Base-by-base conservation (phyloP, 805 yeast genomes). In the Metschnikowia lachancei region DNA sequence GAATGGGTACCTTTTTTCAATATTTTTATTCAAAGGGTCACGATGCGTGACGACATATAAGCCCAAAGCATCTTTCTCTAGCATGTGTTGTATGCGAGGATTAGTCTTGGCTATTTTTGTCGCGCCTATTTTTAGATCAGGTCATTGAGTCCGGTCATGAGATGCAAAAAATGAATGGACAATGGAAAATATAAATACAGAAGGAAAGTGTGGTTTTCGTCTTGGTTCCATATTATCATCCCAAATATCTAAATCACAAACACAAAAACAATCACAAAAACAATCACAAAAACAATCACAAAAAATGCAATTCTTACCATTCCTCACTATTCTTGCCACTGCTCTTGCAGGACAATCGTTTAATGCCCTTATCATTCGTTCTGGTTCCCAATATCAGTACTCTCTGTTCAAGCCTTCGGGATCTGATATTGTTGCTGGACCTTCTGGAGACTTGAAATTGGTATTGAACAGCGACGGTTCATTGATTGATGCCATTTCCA, bases 311-410 rank as follows among this genome's bases (percentile, higher is more conserved):
- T 26, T 28, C 41, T 33, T 61, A 26, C 54, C 62, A 8, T 44
- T 57, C 33, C 46, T 59, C 39, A 45, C 62, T 30, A 31, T 62
- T 19, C 51, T 56, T 44, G 54, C 65, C 46, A 45, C 60, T 32
- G 66, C 64, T 26, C 43, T 57, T 22, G 63, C 67, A 16, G 62
- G 59, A 10, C 52, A 50, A 41, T 43, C 54, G 16, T 53, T 63
- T 45, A 39, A 49, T 20, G 50, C 59, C 14, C 41, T 60, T 26
- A 47, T 58, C 29, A 59, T 63, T 30, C 56, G 58, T 36, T 63
- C 67, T 8, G 68, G 65, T 10, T 53, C 65, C 9, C 43, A 36
- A 8, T 59, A 53, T 56, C 68, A 64, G 33, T 62, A 58, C 51
- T 28, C 41, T 10, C 28, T 17, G 41, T 42, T 32, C 46, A 22